Base-by-base conservation (phyloP, 2,329 filamentous ascomycete genomes). In the Pseudogymnoascus sp. region DNA sequence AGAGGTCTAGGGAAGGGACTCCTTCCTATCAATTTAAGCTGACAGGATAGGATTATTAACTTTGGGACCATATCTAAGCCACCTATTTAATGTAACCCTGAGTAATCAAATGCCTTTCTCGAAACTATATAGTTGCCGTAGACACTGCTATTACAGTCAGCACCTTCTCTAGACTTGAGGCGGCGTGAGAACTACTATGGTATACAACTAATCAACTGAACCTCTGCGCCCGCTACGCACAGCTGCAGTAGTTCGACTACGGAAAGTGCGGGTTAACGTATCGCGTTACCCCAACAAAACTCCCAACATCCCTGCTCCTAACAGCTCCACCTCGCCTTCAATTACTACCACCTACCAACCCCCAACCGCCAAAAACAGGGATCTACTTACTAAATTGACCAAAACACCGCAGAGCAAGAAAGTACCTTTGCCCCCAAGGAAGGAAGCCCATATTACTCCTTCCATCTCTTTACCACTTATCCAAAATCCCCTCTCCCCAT, bases 261-360 rank as follows among this genome's bases (percentile, higher is more conserved):
- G 45, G 45, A 52, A 52, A 52, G 27, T 52, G 45, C 45, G 45
- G 45, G 45, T 52, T 52, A 52, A 52, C 27, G 45, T 52, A 52
- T 52, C 25, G 45, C 45, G 13, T 52, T 52, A 52, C 45, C 45
- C 45, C 45, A 52, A 52, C 45, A 52, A 52, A 52, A 52, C 45
- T 52, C 27, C 13, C 25, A 52, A 15, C 45, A 52, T 52, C 45
- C 45, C 45, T 52, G 45, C 45, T 29, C 45, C 25, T 31, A 42
- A 42, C 4, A 52, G 45, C 45, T 52, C 45, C 25, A 52, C 25
- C 42, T 29, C 21, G 10, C 45, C 45, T 52, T 52, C 45, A 52
- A 31, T 52, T 6, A 10, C 42, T 48, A 48, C 9, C 25, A 48
- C 42, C 42, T 40, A 39, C 6, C 15, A 5, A 15, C 37, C 33